Conservation (phyloP, 345 rosid genomes). For the Syzygium oleosum region DNA sequence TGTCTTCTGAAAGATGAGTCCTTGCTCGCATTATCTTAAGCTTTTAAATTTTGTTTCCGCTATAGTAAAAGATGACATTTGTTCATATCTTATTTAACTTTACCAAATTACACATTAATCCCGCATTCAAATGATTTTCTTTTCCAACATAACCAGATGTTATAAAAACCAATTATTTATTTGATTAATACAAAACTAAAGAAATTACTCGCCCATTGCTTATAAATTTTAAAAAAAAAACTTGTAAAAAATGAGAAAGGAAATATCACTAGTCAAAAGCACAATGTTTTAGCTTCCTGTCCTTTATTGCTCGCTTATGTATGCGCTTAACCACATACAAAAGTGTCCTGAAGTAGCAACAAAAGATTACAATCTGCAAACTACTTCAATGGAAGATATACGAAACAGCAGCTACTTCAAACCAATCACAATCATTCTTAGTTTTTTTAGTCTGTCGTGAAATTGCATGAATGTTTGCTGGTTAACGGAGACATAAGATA, state of each 20-base stretch:
- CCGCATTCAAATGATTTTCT: conserved; percentile 18
- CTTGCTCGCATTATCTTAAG: background rate
- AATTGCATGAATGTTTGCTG: no score
- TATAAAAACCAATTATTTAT: no score
- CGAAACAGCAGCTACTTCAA: no score
- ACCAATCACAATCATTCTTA: no score
- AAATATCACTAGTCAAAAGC: no score
- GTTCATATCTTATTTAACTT: background rate
- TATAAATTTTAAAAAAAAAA: no score
- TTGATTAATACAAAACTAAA: background rate
- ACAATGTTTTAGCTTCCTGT: no score
- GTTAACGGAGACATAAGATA: no score
- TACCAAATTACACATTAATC: background rate
- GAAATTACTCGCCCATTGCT: no score
- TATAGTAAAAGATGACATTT: background rate
- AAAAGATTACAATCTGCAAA: background rate
- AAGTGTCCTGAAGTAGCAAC: background rate
- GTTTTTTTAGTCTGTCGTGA: no score
- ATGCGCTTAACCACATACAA: background rate
- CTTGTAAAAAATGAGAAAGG: no score
- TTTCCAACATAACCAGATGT: conserved; percentile 2
- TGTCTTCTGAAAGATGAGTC: background rate
- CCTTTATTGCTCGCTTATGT: no score
- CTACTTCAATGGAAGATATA: background rate
- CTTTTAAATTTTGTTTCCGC: background rate